A percentile compares a stretch with the other conserved stretches of the same genome.
These are phyloP conservation scores for Sarcocystis neurona DNA, from an alignment of 169 alveolate species.

Conservation along the genomic window DNA sequence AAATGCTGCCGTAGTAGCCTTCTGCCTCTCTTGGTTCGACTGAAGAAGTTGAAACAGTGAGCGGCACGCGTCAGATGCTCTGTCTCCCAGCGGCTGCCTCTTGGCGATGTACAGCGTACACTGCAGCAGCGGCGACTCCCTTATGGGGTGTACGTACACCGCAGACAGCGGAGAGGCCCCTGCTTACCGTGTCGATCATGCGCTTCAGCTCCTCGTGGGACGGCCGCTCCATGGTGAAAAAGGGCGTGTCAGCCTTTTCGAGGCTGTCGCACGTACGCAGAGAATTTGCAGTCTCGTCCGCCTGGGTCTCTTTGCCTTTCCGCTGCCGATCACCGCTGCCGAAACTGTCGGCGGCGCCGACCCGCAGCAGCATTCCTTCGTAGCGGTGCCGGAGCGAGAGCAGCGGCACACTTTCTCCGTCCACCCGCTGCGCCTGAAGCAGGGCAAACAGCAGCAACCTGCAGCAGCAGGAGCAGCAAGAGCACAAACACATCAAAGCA, in stretches of 20 bases:
- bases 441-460: not conserved
- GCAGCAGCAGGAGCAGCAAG: not conserved
- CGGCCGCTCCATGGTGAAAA: not conserved
- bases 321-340: not conserved
- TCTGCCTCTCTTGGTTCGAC: not conserved
- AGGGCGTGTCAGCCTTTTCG: not conserved
- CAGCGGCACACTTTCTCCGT: not conserved
- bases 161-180: not conserved
- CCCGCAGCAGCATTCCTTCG: not conserved
- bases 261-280: not conserved
- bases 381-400: not conserved
- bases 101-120: not conserved
- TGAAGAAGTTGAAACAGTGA: not conserved
- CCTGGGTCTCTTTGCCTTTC: not conserved
- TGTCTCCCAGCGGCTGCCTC: not conserved
- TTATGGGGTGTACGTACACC: not conserved
- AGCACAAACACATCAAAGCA: not conserved
- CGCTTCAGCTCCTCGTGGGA: not conserved
- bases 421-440: slow-evolving; percentile 27
- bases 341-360: not conserved
- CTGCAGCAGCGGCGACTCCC: not conserved
- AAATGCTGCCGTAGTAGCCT: not conserved
- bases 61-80: not conserved
- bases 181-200: not conserved
- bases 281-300: not conserved